phyloP scores from a whole-genome alignment of 805 yeast genomes.

The Alloascoidea africana region DNA sequence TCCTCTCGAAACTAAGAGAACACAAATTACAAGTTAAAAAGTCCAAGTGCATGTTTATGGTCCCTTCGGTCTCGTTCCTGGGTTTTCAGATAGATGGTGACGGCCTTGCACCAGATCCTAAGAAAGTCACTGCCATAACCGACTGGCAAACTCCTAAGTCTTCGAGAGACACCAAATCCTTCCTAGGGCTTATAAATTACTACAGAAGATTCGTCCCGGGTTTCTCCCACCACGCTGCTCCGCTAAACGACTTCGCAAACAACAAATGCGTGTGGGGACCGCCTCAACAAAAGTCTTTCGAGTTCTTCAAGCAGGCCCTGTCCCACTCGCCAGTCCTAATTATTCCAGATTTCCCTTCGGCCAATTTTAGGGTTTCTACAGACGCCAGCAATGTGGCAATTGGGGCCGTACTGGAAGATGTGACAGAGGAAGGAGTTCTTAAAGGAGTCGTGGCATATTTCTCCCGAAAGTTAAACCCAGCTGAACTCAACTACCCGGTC shows the following conservation, averaged over 20 bases:
- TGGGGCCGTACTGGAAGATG: constrained; percentile 4
- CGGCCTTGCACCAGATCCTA: no score
- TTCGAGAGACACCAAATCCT: background rate
- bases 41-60: no score
- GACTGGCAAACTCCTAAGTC: no score
- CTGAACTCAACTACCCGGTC: constrained; percentile 6
- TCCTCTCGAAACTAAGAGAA: no score
- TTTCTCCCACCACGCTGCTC: constrained; percentile 5
- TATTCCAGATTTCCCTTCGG: no score
- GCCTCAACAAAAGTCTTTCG: constrained; percentile 2
- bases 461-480: constrained; percentile 4
- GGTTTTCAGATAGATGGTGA: no score
- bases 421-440: no score
- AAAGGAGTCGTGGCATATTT: constrained; percentile 5
- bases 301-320: constrained; percentile 3
- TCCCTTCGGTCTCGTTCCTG: no score
- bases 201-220: constrained; percentile 3
- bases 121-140: background rate
- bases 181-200: constrained; percentile 1
- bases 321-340: constrained; percentile 4
- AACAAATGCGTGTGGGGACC: background rate
- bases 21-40: no score
- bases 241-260: constrained; percentile 3
- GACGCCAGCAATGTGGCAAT: constrained; percentile 5
- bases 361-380: no score